Evolutionary conservation across 2,329 filamentous ascomycete species (phyloP), one percentile per base, ranked within the genome.

Genomic region (Fusarium brachygibbosum): DNA sequence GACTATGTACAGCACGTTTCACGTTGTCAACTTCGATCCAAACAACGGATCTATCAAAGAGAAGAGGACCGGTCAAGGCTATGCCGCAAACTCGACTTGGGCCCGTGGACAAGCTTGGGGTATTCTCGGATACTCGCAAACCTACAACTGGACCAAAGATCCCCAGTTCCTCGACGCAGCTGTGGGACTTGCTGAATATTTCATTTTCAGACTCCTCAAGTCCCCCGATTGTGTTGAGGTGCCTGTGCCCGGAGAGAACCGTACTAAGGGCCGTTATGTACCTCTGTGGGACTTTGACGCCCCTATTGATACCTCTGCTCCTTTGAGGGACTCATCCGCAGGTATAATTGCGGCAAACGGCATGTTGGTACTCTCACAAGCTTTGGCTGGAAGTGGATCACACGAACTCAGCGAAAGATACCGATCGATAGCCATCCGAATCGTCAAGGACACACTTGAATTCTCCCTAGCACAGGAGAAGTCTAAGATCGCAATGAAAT

Each of bases 61-160:
- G 21, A 79, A 79, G 31, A 78, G 82, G 53, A 87, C 85, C 0
- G 84, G 82, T 0, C 85, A 87, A 60, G 85, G 85, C 0, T 83
- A 82, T 65, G 66, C 74, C 1, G 81, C 82, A 34, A 72, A 77
- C 19, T 86, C 83, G 0, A 85, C 83, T 0, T 87, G 85, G 85
- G 79, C 81, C 6, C 79, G 85, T 14, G 85, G 85, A 3, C 85
- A 87, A 56, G 84, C 83, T 0, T 87, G 85, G 84, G 80, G 78
- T 1, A 82, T 86, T 17, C 75, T 85, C 17, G 84, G 84, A 0
- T 86, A 84, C 50, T 79, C 84, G 0, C 84, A 86, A 63, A 82
- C 83, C 0, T 86, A 83, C 56, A 72, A 74, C 32, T 86, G 83
- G 82, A 86, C 84, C 0, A 80, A 80, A 13, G 80, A 84, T 2